Base-by-base conservation (phyloP, 257 asterid genomes). In the Solanum chilense region DNA sequence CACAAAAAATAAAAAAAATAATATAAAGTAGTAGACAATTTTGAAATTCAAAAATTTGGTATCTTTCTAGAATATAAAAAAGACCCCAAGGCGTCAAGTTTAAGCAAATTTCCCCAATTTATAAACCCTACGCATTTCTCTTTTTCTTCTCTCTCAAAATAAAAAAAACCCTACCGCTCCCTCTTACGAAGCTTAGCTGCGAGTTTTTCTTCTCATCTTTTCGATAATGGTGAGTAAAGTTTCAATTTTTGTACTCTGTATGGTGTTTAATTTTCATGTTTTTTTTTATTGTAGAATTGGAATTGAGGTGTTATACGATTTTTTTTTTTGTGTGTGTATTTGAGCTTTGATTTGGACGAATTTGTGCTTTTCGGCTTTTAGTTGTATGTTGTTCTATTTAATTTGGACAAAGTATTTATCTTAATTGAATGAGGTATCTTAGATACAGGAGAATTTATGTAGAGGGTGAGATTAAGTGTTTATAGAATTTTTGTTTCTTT, bases 41-140 rank as follows among this genome's bases (percentile, higher is more conserved):
- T 52, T 52, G 60, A 52, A 37, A 37, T 35, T 18, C 10, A 77
- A 77, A 77, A 13, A 7, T 14, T 52, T 52, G 62, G 62, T 2
- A 52, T 52, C 62, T 52, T 52, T 52, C 62, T 52, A 52, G 23
- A 77, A 77, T 58, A 44, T 23, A 27, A 77, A 42, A 42, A 77
- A 41, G 21, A 23, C 58, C n/a, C 12, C 58, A 71, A 68, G 80
- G 90, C 90, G 88, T 88, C 87, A 47, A 75, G 58, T 71, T 56
- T 42, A 88, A 88, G 90, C 88, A n/a, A 56, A 12, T 11, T 25
- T 41, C 1, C 12, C 12, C 45, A n/a, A 52, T 15, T 82, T 69
- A 88, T 78, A 85, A 85, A 88, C 90, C 90, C 90, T 86, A 52
- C n/a, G 84, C 71, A 73, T 47, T 20, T 37, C 14, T 4, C 76